A percentile compares a stretch with the other conserved stretches of the same genome.
These are phyloP conservation scores for Suillus variegatus DNA, from an alignment of 768 basidiomycete species.

Conservation along the genomic window DNA sequence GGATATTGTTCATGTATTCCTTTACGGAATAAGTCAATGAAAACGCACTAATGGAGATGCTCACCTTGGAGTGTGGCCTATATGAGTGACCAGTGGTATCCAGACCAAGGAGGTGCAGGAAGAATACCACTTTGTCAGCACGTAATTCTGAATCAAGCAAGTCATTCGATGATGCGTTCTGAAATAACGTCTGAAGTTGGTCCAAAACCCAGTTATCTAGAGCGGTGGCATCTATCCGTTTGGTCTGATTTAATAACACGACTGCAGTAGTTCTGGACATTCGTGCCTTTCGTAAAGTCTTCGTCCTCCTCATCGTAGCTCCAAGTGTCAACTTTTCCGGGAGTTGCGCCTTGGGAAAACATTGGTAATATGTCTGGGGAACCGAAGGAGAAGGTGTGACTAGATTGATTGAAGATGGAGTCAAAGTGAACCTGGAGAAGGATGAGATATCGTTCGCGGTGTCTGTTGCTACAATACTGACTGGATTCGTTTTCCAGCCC, in stretches of 20 bases:
- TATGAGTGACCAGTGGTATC: constrained; percentile 90
- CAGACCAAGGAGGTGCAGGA: constrained; percentile 80
- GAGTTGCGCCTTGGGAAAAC: constrained; percentile 75
- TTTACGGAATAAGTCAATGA: constrained; percentile 24
- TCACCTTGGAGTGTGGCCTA: constrained; percentile 74
- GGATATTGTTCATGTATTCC: constrained; percentile 89
- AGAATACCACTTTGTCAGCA: constrained; percentile 68
- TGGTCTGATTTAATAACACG: neutral
- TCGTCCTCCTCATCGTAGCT: constrained; percentile 76
- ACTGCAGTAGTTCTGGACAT: constrained; percentile 1
- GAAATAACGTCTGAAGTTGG: constrained; percentile 60
- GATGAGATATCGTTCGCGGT: constrained; percentile 5
- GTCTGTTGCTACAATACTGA: constrained; percentile 24
- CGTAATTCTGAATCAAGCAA: constrained; percentile 52
- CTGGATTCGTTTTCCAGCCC: constrained; percentile 89
- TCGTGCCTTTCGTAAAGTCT: constrained; percentile 80
- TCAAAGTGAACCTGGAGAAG: constrained; percentile 68
- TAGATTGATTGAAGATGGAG: constrained; percentile 84
- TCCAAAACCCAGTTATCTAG: constrained; percentile 82
- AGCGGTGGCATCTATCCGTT: constrained; percentile 62
- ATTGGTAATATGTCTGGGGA: constrained; percentile 89
- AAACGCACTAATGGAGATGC: neutral
- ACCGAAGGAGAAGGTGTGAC: constrained; percentile 78
- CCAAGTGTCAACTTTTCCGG: constrained; percentile 73
- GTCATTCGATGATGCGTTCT: constrained; percentile 59